These are phyloP conservation scores for Pseudozyma tsukubaensis DNA, from an alignment of 1,284 basidiomycete genomes.

Conservation along the genomic window DNA sequence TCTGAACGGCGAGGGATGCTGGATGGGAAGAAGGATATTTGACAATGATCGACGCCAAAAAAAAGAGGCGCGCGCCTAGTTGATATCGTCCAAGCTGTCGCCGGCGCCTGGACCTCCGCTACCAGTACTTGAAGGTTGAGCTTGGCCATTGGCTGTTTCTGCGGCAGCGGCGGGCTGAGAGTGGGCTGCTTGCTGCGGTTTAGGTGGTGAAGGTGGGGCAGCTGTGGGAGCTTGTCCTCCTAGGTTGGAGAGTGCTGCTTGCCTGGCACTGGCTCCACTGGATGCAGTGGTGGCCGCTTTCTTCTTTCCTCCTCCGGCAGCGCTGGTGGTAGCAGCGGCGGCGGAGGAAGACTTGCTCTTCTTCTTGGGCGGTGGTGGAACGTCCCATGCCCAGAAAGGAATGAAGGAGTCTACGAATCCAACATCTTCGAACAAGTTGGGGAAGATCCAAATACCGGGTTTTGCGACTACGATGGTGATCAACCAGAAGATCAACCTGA, in stretches of 20 bases:
- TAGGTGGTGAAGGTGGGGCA: slow-evolving; percentile 19
- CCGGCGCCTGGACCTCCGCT: slow-evolving; percentile 42
- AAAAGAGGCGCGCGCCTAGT: slow-evolving; percentile 6
- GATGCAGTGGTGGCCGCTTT: slow-evolving; percentile 3
- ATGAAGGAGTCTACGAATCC: slow-evolving; percentile 99
- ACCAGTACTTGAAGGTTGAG: slow-evolving; percentile 9
- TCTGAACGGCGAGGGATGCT: not conserved
- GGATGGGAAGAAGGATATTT: not conserved
- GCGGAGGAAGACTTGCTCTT: slow-evolving; percentile 70
- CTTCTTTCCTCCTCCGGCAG: slow-evolving; percentile 9
- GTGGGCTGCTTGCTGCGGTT: slow-evolving; percentile 32
- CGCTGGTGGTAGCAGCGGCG: not conserved
- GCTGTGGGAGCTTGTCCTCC: slow-evolving; percentile 19
- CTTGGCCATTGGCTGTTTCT: not conserved
- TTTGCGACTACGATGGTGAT: slow-evolving; percentile 86
- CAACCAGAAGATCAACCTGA: slow-evolving; percentile 92
- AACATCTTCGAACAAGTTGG: slow-evolving; percentile 96
- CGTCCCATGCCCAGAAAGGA: slow-evolving; percentile 96
- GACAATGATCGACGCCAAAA: not conserved
- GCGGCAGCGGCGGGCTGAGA: slow-evolving; percentile 14
- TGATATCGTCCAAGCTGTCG: slow-evolving; percentile 49
- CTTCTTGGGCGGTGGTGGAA: slow-evolving; percentile 73
- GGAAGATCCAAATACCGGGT: slow-evolving; percentile 99
- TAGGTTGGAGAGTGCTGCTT: slow-evolving; percentile 31
- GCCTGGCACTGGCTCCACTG: slow-evolving; percentile 20